Evolutionary conservation across 352 stramenopile genomes (phyloP).

Genomic region (Globisporangium megalacanthum): DNA sequence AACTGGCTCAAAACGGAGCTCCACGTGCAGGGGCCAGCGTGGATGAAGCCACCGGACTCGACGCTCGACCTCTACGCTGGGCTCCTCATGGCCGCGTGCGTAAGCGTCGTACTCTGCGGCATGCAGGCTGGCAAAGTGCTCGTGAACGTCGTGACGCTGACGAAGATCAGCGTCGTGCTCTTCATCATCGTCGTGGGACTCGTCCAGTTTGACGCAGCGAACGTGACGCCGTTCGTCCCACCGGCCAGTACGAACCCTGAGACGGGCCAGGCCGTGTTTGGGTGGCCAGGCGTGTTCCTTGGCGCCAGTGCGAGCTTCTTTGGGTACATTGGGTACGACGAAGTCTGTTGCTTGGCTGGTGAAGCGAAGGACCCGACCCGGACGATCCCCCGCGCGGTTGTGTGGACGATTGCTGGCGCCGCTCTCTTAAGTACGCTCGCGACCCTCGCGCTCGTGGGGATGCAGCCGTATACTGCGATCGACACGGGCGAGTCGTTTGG

Average conservation of each 20-base stretch:
- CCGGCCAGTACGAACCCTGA: constrained; percentile 15
- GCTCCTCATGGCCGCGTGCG: constrained; percentile 66
- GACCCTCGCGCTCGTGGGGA: constrained; percentile 90
- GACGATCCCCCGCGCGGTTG: constrained; percentile 87
- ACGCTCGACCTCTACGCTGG: constrained; percentile 67
- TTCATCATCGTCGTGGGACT: constrained; percentile 92
- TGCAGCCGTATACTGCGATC: constrained; percentile 87
- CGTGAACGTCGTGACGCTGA: constrained; percentile 89
- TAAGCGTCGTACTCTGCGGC: constrained; percentile 68
- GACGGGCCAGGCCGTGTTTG: constrained; percentile 41
- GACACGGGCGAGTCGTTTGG: constrained; percentile 62
- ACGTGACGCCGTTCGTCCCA: constrained; percentile 86
- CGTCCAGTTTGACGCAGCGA: constrained; percentile 68
- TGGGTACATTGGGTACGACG: constrained; percentile 96
- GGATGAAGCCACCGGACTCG: constrained; percentile 67
- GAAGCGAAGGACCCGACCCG: constrained; percentile 82
- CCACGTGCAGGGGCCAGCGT: constrained; percentile 30
- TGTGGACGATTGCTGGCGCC: constrained; percentile 86
- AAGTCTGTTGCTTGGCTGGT: constrained; percentile 92
- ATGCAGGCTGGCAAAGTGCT: constrained; percentile 87
- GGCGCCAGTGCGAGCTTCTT: constrained; percentile 93
- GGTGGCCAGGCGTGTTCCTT: constrained; percentile 77
- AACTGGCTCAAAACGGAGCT: constrained; percentile 69
- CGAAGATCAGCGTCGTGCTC: constrained; percentile 86
- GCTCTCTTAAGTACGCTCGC: constrained; percentile 79